phyloP scores from a whole-genome alignment of 1,284 basidiomycete species.

The Apiotrichum porosum region DNA sequence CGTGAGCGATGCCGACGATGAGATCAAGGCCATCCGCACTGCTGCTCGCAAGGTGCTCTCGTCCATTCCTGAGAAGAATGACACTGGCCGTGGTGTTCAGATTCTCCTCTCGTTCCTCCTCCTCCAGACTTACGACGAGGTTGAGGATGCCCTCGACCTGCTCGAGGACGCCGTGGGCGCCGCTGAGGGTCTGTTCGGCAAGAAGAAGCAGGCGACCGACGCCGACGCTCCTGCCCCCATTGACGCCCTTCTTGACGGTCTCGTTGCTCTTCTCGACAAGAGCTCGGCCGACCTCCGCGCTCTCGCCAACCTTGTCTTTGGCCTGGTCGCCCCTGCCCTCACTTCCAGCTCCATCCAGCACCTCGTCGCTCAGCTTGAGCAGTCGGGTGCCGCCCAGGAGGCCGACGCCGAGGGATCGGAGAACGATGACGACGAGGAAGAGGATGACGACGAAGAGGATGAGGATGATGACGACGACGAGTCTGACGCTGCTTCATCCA shows the following conservation, averaged over 20 bases:
- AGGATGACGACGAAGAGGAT: conserved; percentile 53
- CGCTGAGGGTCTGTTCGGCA: conserved; percentile 9
- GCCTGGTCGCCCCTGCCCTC: conserved; percentile 64
- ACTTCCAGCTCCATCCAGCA: conserved; percentile 73
- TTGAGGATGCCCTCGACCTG: conserved; percentile 56
- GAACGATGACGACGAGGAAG: conserved; percentile 50
- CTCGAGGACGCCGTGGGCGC: conserved; percentile 52
- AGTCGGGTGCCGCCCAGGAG: conserved; percentile 46
- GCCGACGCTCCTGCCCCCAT: conserved; percentile 58
- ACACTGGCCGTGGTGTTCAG: conserved; percentile 58
- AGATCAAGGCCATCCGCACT: conserved; percentile 53
- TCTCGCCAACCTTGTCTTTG: conserved; percentile 76
- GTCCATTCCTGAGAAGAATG: conserved; percentile 55
- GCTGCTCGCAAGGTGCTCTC: conserved; percentile 53
- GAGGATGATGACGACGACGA: conserved; percentile 45
- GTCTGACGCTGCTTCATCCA: conserved; percentile 28
- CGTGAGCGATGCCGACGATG: conserved; percentile 58
- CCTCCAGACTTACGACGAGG: conserved; percentile 65
- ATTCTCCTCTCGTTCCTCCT: conserved; percentile 66
- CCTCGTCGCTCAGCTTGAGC: conserved; percentile 77
- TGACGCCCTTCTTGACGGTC: conserved; percentile 77
- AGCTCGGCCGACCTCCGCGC: conserved; percentile 76
- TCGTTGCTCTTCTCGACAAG: conserved; percentile 84
- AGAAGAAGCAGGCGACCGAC: conserved; percentile 10
- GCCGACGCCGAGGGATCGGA: conserved; percentile 47